phyloP scores from a whole-genome alignment of 768 basidiomycete genomes.

The Boletus eberwhitei region DNA sequence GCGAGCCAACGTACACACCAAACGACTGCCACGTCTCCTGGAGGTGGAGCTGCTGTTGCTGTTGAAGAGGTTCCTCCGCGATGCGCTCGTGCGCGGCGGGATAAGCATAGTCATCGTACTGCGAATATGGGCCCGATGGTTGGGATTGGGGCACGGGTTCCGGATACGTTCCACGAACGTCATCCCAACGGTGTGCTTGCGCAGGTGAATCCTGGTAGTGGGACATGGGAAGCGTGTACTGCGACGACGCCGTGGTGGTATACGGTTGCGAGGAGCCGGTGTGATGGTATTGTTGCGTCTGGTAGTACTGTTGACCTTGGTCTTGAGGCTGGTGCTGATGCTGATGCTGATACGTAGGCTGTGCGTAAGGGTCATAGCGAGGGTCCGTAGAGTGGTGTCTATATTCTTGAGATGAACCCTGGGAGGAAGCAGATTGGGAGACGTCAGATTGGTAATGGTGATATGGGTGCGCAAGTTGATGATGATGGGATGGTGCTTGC shows the following conservation, averaged over 20 bases:
- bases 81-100: not conserved
- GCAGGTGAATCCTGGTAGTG: slow-evolving; percentile 11
- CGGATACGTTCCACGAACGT: not conserved
- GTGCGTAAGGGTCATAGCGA: slow-evolving; percentile 16
- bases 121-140: not conserved
- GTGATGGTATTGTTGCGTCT: slow-evolving; percentile 20
- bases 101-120: slow-evolving; percentile 1
- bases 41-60: slow-evolving; percentile 18
- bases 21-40: slow-evolving; percentile 70
- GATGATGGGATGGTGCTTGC: slow-evolving; percentile 3
- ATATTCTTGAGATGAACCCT: slow-evolving; percentile 14
- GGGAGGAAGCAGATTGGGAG: slow-evolving; percentile 19
- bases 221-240: not conserved
- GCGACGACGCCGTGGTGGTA: slow-evolving; percentile 1
- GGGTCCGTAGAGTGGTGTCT: slow-evolving; percentile 9
- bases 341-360: slow-evolving; percentile 11
- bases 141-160: not conserved
- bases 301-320: slow-evolving; percentile 22
- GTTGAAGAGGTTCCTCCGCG: slow-evolving; percentile 10
- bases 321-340: slow-evolving; percentile 6
- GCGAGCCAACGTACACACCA: slow-evolving; percentile 49
- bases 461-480: slow-evolving; percentile 1
- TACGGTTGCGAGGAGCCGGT: slow-evolving; percentile 9
- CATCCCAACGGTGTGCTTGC: slow-evolving; percentile 16
- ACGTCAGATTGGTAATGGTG: slow-evolving; percentile 14